These are phyloP conservation scores for Leccinum boreale DNA, from an alignment of 768 basidiomycete genomes.

Conservation along the genomic window DNA sequence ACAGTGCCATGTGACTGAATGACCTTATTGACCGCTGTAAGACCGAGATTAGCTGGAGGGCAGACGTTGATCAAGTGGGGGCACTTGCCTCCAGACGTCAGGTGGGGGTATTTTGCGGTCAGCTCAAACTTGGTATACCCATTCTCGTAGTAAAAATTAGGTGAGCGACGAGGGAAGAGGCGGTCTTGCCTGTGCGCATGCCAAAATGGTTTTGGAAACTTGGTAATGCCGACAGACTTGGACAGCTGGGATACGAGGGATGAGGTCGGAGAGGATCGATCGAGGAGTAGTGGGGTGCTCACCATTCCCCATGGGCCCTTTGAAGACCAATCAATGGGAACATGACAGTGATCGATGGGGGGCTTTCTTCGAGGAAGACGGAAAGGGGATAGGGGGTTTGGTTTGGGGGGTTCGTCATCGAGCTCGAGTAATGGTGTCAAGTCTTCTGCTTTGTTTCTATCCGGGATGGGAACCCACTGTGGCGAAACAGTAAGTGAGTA, in stretches of 20 bases:
- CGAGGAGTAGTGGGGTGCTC: neutral
- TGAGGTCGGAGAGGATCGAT: neutral
- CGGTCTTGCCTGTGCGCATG: conserved; percentile 23
- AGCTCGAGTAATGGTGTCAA: conserved; percentile 17
- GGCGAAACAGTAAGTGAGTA: conserved; percentile 4
- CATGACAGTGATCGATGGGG: conserved; percentile 16
- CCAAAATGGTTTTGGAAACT: conserved; percentile 22
- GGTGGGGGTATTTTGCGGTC: conserved; percentile 37
- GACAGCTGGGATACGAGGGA: conserved; percentile 8
- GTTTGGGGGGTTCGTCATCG: neutral
- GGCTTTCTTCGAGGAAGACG: conserved; percentile 14
- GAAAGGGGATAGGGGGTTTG: conserved; percentile 1
- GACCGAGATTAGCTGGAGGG: conserved; percentile 1
- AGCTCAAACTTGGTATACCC: conserved; percentile 26
- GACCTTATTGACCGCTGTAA: conserved; percentile 50
- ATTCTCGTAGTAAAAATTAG: conserved; percentile 23
- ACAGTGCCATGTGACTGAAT: conserved; percentile 42
- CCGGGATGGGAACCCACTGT: conserved; percentile 27
- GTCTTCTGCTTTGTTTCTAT: conserved; percentile 32
- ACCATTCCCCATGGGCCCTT: conserved; percentile 22
- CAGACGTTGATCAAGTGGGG: neutral
- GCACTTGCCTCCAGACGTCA: conserved; percentile 41
- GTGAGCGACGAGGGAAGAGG: conserved; percentile 16
- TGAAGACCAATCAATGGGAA: conserved; percentile 18
- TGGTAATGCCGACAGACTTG: conserved; percentile 10